Conservation (phyloP, 2,329 filamentous ascomycete genomes). For the Trichoderma guizhouense region DNA sequence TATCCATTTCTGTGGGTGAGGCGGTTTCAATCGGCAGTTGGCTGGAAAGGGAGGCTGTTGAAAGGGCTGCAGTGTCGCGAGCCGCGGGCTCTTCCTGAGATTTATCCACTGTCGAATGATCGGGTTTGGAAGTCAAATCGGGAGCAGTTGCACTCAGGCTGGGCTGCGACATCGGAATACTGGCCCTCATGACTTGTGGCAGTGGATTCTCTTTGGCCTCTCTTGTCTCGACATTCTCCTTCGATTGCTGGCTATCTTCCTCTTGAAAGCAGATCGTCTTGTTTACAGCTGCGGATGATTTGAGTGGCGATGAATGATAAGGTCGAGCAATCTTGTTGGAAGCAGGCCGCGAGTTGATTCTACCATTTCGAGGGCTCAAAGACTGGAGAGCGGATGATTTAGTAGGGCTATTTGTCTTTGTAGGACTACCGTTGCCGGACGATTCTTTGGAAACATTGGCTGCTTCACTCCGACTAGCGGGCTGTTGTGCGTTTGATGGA, state of each 20-base stretch:
- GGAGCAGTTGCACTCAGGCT: not conserved
- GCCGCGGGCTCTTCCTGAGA: not conserved
- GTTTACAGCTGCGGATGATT: not conserved
- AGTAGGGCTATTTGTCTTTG: not conserved
- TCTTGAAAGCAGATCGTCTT: not conserved
- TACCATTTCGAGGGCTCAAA: constrained; percentile 8
- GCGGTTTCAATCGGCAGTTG: not conserved
- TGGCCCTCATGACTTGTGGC: not conserved
- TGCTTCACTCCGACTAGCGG: not conserved
- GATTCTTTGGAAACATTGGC: not conserved
- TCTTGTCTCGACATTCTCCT: not conserved
- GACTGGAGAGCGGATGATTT: constrained; percentile 2
- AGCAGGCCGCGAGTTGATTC: constrained; percentile 4
- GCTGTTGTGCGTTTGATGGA: not conserved
- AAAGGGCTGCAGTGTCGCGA: not conserved
- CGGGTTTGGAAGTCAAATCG: not conserved
- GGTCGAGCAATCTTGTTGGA: constrained; percentile 9
- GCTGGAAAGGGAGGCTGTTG: not conserved
- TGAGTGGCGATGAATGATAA: not conserved
- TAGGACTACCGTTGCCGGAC: not conserved
- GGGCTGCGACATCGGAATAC: not conserved
- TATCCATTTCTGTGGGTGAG: not conserved
- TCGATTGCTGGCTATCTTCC: not conserved
- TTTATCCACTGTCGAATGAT: not conserved
- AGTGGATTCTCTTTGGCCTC: not conserved